Conservation (phyloP, 345 rosid species). For the Trapa bicornis region DNA sequence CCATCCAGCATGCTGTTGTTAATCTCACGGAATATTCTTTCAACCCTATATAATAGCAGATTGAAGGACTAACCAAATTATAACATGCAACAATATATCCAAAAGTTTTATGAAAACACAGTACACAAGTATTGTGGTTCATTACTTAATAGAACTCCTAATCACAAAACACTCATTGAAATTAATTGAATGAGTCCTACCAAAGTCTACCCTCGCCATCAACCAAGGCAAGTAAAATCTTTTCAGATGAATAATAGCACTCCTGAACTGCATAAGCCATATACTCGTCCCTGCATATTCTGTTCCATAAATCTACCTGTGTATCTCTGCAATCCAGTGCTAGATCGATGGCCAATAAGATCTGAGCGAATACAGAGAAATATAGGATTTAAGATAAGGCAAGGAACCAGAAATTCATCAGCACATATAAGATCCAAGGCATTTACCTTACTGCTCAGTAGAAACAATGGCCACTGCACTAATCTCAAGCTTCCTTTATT, state of each 20-base stretch:
- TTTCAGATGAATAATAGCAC: constrained; percentile 82
- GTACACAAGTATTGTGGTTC: neutral
- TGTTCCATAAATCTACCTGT: constrained; percentile 65
- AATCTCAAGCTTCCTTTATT: constrained; percentile 81
- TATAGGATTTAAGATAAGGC: neutral
- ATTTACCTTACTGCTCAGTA: constrained; percentile 90
- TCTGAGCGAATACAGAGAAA: constrained; percentile 31
- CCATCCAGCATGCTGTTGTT: constrained; percentile 50
- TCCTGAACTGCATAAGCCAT: constrained; percentile 96
- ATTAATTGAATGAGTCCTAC: constrained; percentile 25
- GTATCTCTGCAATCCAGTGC: constrained; percentile 85
- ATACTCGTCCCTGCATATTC: constrained; percentile 83
- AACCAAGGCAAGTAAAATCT: constrained; percentile 65
- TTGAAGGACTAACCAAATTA: constrained; percentile 10
- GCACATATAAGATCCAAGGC: neutral
- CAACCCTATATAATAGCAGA: constrained; percentile 52
- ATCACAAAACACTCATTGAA: neutral
- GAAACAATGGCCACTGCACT: constrained; percentile 99
- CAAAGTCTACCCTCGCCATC: constrained; percentile 93
- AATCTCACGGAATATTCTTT: constrained; percentile 77
- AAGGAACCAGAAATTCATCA: neutral
- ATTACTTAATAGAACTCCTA: neutral
- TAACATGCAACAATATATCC: neutral
- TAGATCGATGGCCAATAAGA: constrained; percentile 83
- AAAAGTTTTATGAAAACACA: neutral